Percentiles rank a stretch among this genome's conserved stretches.
phyloP scores from a whole-genome alignment of 2,329 filamentous ascomycete genomes.

The Fusarium ramigenum region DNA sequence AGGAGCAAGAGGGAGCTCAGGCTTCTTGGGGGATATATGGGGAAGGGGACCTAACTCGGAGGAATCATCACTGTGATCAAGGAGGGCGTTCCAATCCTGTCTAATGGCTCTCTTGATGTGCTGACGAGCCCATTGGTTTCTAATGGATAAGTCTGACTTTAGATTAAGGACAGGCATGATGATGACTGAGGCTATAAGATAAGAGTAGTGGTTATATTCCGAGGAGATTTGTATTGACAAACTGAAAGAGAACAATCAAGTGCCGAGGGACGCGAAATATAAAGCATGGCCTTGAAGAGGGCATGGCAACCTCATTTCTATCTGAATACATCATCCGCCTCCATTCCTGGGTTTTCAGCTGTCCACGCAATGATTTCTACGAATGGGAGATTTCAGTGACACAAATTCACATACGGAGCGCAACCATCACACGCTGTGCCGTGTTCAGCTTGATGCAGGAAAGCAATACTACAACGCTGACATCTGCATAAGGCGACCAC shows the following conservation, averaged over 20 bases:
- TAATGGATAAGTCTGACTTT: neutral
- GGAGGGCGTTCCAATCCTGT: slow-evolving; percentile 1
- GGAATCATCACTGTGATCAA: neutral
- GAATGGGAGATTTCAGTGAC: neutral
- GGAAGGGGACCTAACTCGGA: neutral
- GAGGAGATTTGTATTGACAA: fast-evolving
- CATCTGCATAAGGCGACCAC: neutral
- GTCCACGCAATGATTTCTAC: neutral
- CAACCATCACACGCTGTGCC: neutral
- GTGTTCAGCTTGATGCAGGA: neutral
- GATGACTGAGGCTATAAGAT: no score
- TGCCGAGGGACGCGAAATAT: neutral
- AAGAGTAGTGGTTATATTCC: no score
- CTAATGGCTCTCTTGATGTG: neutral
- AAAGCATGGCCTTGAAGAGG: fast-evolving
- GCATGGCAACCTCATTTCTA: fast-evolving
- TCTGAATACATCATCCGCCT: neutral
- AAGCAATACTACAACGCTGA: neutral
- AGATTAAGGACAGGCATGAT: neutral
- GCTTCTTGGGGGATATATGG: neutral
- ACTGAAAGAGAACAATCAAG: neutral
- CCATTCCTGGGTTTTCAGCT: neutral
- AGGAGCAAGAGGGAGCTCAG: neutral
- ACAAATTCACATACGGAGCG: neutral
- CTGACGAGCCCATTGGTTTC: slow-evolving; percentile 8